These are phyloP conservation scores for Solanum ossicruentum DNA, from an alignment of 257 asterid genomes.

Conservation along the genomic window DNA sequence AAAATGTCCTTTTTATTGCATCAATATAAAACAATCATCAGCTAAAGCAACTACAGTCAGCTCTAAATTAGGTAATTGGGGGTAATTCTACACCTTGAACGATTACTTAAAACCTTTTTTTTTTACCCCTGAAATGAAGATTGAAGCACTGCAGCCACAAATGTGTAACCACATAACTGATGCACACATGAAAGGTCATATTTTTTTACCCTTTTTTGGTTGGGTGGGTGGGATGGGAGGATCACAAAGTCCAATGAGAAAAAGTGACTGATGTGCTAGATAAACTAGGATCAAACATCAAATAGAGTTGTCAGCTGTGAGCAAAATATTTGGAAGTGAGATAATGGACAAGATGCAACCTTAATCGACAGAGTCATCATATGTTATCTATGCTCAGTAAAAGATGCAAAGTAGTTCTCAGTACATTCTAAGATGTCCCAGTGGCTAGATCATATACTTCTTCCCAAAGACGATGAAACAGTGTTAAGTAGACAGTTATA, in stretches of 20 bases:
- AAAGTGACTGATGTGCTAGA: background rate
- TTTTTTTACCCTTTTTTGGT: background rate
- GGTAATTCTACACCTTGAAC: background rate
- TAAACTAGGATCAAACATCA: background rate
- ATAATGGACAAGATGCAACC: background rate
- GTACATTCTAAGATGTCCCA: background rate
- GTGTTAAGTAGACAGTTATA: background rate
- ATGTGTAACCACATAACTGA: background rate
- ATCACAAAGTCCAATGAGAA: background rate
- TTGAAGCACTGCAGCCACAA: background rate
- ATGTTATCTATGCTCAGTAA: background rate
- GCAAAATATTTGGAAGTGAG: background rate
- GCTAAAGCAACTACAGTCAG: background rate
- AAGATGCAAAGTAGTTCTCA: background rate
- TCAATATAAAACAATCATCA: background rate
- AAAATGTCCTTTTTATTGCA: background rate
- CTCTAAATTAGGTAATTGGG: background rate
- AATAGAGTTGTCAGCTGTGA: background rate
- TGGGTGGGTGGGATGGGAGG: background rate
- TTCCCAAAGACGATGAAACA: background rate
- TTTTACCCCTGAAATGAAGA: background rate
- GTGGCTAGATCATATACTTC: background rate
- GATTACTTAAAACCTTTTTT: background rate
- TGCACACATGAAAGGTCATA: background rate
- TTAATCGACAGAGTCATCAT: background rate